phyloP scores from a whole-genome alignment of 2,329 filamentous ascomycete species.

The Penicillium occitanis region DNA sequence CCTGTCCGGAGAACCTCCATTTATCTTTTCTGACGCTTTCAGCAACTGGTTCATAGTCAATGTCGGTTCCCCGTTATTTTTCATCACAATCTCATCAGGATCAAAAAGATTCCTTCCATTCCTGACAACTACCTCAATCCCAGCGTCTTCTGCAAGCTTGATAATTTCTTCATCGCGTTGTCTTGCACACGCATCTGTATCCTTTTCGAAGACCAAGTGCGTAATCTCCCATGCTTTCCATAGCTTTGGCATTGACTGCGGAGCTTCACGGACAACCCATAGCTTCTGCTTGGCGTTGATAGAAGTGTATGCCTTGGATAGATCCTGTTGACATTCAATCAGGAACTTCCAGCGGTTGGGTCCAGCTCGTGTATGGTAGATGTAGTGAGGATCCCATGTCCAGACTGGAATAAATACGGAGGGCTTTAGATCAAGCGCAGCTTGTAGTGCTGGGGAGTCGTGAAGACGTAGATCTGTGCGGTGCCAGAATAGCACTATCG shows the following conservation, averaged over 20 bases:
- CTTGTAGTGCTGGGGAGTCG: conserved; percentile 71
- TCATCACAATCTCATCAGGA: conserved; percentile 65
- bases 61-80: conserved; percentile 67
- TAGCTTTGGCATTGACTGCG: conserved; percentile 69
- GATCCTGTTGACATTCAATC: conserved; percentile 71
- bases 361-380: conserved; percentile 68
- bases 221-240: conserved; percentile 73
- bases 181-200: conserved; percentile 71
- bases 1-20: conserved; percentile 55
- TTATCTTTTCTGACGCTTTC: conserved; percentile 60
- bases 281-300: conserved; percentile 71
- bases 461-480: conserved; percentile 75
- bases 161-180: conserved; percentile 62
- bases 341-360: conserved; percentile 74
- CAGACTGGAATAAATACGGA: conserved; percentile 71
- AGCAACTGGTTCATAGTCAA: conserved; percentile 72
- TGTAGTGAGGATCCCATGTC: conserved; percentile 79
- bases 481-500: conserved; percentile 72
- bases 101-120: conserved; percentile 72
- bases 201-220: conserved; percentile 75
- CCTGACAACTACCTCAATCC: conserved; percentile 65
- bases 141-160: conserved; percentile 61
- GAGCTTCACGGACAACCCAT: conserved; percentile 69
- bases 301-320: conserved; percentile 65
- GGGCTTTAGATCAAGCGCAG: conserved; percentile 68